Percentiles rank a stretch among this genome's conserved stretches.
phyloP scores from a whole-genome alignment of 2,329 filamentous ascomycete genomes.

The Apiospora phragmitis region DNA sequence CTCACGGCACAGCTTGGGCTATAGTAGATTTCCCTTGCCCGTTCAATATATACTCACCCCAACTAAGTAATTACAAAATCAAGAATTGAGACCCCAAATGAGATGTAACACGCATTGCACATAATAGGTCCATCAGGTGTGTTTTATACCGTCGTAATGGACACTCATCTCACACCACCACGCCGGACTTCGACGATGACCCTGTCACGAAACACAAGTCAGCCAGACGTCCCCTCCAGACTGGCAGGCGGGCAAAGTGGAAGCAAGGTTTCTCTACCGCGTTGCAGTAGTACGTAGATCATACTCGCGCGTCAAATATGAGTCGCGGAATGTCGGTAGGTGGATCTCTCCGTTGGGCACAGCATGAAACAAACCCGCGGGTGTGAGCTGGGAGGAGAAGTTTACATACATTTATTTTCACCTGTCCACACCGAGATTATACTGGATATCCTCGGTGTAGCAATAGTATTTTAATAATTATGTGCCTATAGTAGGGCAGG shows the following conservation, averaged over 20 bases:
- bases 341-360: background rate
- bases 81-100: background rate
- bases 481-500: too few species aligned
- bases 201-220: background rate
- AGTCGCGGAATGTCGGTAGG: background rate
- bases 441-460: background rate
- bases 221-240: background rate
- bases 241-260: background rate
- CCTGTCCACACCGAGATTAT: background rate
- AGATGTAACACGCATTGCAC: background rate
- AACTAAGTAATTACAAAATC: background rate
- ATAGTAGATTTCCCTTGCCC: background rate
- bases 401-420: too few species aligned
- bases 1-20: background rate
- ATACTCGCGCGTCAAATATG: constrained; percentile 1
- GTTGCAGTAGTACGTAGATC: background rate
- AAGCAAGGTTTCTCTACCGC: background rate
- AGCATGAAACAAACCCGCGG: background rate
- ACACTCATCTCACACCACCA: background rate
- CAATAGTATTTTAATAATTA: background rate
- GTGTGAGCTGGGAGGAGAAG: background rate
- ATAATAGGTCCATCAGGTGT: background rate
- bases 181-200: background rate
- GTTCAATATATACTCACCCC: constrained; percentile 3
- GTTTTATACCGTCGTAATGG: background rate